Percentiles rank a stretch among this genome's conserved stretches.
Conservation (phyloP, 768 basidiomycete species). For the Suillus brevipes region DNA sequence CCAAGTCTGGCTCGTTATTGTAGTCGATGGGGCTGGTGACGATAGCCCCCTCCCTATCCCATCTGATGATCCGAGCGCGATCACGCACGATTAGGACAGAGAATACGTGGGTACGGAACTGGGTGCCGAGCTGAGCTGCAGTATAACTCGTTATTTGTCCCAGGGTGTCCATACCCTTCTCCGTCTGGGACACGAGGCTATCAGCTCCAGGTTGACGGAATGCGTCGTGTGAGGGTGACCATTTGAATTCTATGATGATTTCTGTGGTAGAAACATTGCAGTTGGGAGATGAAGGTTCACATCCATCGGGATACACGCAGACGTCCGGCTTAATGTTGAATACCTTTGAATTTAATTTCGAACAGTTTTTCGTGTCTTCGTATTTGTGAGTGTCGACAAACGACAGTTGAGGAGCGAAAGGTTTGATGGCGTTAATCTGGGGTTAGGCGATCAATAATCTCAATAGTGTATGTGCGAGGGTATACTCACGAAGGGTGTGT, state of each 20-base stretch:
- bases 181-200: background rate
- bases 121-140: conserved; percentile 17
- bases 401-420: background rate
- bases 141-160: conserved; percentile 20
- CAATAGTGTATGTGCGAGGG: background rate
- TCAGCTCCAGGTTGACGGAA: too few species aligned
- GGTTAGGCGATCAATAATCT: background rate
- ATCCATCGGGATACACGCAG: too few species aligned
- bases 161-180: conserved; percentile 12
- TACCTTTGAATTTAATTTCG: too few species aligned
- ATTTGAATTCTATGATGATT: too few species aligned
- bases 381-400: background rate
- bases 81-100: conserved; percentile 15
- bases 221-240: too few species aligned
- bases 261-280: too few species aligned
- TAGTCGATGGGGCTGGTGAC: conserved; percentile 24
- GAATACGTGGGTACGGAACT: conserved; percentile 20
- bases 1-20: conserved; percentile 9
- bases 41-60: conserved; percentile 18
- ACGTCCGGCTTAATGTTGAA: too few species aligned
- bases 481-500: too few species aligned
- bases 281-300: too few species aligned
- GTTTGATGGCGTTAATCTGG: background rate
- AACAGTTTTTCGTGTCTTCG: too few species aligned
- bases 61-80: conserved; percentile 14